A percentile compares a stretch with the other conserved stretches of the same genome.
These are phyloP conservation scores for Thamnidium elegans DNA, from an alignment of 192 early-diverging fungal genomes.

Conservation along the genomic window DNA sequence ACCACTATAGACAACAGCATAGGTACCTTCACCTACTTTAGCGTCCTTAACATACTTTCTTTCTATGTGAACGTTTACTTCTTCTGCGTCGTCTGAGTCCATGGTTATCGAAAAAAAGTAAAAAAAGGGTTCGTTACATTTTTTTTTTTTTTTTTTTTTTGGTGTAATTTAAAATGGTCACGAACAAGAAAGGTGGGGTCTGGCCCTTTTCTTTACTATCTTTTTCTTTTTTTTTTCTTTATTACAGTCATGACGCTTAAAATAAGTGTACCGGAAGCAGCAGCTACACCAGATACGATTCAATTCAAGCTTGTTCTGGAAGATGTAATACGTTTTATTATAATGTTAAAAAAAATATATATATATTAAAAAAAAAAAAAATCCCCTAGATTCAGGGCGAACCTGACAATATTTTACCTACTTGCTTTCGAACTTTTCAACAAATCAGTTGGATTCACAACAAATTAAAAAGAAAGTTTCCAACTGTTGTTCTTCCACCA, in stretches of 20 bases:
- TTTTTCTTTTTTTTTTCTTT: neutral
- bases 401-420: neutral
- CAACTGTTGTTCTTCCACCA: constrained; percentile 43
- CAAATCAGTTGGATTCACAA: constrained; percentile 51
- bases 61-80: constrained; percentile 62
- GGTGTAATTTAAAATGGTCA: neutral
- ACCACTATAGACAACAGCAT: constrained; percentile 89
- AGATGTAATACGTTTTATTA: constrained; percentile 16
- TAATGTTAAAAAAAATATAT: neutral
- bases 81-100: constrained; percentile 48
- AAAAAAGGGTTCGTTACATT: neutral
- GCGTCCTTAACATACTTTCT: constrained; percentile 79
- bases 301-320: constrained; percentile 50
- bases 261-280: constrained; percentile 49
- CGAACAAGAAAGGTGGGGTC: neutral
- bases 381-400: neutral
- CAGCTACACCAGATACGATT: constrained; percentile 49
- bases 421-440: constrained; percentile 46
- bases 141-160: neutral
- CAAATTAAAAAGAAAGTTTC: constrained; percentile 29
- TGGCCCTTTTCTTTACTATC: neutral
- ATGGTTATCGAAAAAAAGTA: neutral
- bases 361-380: neutral
- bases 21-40: constrained; percentile 96
- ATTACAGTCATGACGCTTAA: constrained; percentile 13